Evolutionary conservation across 768 basidiomycete genomes (phyloP), one percentile per base, ranked within the genome.

Genomic region (Russula sp.): DNA sequence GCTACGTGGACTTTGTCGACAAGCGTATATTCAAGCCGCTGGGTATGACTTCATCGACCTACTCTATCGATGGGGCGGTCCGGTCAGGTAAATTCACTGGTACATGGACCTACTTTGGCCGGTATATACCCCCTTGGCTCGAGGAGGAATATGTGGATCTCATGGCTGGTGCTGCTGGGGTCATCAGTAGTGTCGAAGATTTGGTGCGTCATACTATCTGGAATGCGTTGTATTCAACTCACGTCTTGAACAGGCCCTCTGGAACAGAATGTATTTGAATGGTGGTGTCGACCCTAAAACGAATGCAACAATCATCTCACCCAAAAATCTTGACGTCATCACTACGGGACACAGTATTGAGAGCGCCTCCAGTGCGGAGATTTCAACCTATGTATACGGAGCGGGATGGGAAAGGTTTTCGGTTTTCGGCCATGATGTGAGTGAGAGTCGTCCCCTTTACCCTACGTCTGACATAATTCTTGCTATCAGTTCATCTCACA

Each of bases 121-220:
- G 77, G 22, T 65, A 73, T 20, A 69, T 79, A 0, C 76, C 78
- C 2, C 71, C 69, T 32, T 74, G 71, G 65, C 71, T 77, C 16
- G 9, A 34, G 20, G 65, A 63, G 1, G 75, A 76, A 54, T 36
- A 62, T 36, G 6, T 61, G 6, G 69, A 71, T 1, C 50, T 75
- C 26, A 62, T 69, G 8, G 77, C 78, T 4, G 80, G 80, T 7
- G 61, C 80, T 0, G 80, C 76, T 2, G 81, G 80, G 1, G 56
- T 83, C 26, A 78, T 81, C 34, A 78, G 80, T 18, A 80, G 68
- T 32, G 73, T 72, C 0, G 65, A 74, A 28, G 81, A 82, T 40
- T 73, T 83, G 76, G 81, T 78, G 36, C 10, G 77, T 67, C 34
- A n/a, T 18, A 18, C 34, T 34, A 53, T 54, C 30, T 51, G 28